Conservation (phyloP, 1,284 basidiomycete genomes). For the Ustilago sp. region DNA sequence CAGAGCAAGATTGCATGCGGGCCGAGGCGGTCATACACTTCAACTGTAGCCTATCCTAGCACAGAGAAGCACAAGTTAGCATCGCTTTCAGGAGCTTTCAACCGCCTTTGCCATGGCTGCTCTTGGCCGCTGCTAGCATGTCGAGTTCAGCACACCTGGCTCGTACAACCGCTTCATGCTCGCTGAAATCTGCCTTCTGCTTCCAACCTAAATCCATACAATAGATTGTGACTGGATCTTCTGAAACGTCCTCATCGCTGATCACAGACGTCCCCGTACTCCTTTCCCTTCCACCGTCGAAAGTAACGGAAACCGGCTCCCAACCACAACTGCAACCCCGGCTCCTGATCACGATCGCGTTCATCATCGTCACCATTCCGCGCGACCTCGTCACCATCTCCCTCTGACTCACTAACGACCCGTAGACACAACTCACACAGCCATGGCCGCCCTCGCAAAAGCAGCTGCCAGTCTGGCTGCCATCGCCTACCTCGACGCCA, state of each 20-base stretch:
- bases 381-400: neutral
- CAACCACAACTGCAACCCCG: neutral
- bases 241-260: neutral
- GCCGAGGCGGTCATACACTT: neutral
- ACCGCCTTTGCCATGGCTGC: slow-evolving; percentile 5
- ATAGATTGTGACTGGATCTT: neutral
- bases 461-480: slow-evolving; percentile 59
- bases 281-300: neutral
- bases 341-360: neutral
- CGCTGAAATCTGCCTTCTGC: neutral
- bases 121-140: slow-evolving; percentile 5
- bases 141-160: neutral
- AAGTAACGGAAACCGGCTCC: slow-evolving; percentile 5
- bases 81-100: slow-evolving; percentile 9
- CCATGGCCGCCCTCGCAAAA: slow-evolving; percentile 52
- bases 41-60: neutral
- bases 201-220: too few species aligned
- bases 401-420: neutral
- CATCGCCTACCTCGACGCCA: slow-evolving; percentile 64
- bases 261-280: neutral
- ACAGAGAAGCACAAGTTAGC: neutral
- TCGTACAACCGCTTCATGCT: neutral
- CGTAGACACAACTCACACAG: neutral
- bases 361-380: neutral
- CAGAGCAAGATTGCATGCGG: neutral